Evolutionary conservation across 257 asterid species (phyloP), one percentile per base, ranked within the genome.

Genomic region (Fraxinus cuspidata): DNA sequence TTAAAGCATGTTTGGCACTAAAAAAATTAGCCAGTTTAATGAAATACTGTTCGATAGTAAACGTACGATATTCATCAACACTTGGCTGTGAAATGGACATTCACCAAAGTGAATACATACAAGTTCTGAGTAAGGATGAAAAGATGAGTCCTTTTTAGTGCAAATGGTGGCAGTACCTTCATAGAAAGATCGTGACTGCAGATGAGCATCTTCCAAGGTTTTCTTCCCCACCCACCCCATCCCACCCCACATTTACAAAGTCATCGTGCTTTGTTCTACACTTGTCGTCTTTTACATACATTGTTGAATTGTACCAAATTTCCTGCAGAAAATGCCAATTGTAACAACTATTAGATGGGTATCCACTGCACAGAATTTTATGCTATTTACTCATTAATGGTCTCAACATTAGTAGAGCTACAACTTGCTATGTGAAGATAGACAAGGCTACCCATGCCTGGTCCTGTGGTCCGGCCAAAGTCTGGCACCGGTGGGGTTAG

Each of bases 341-440:
- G 31, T 73, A 34, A 53, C 75, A 66, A 79, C 42, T 10, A 82
- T 56, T 82, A 73, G 85, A 81, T 71, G 79, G 77, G 58, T 38
- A 77, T 19, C 28, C 40, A 71, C 78, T 79, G 40, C 79, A 80
- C 76, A 15, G 15, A 74, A 65, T 81, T 78, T 37, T 28, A 65
- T 72, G 78, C 66, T 27, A 44, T 67, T 42, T 71, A 31, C 65
- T 7, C 29, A 75, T 12, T 35, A 71, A 51, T 82, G 72, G 81
- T 47, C 76, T 80, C 29, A 71, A 69, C 67, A 21, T 80, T 73
- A 51, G 76, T 79, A 83, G 78, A 77, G 44, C 64, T 69, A 47
- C 79, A 72, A 72, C 42, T 18, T 1, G 27, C 12, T 56, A 1
- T 51, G 9, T 18, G 23, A 51, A 5, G 21, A 10, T 18, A 6